Conservation (phyloP, 495 filamentous ascomycete genomes). For the Neurospora sp. region DNA sequence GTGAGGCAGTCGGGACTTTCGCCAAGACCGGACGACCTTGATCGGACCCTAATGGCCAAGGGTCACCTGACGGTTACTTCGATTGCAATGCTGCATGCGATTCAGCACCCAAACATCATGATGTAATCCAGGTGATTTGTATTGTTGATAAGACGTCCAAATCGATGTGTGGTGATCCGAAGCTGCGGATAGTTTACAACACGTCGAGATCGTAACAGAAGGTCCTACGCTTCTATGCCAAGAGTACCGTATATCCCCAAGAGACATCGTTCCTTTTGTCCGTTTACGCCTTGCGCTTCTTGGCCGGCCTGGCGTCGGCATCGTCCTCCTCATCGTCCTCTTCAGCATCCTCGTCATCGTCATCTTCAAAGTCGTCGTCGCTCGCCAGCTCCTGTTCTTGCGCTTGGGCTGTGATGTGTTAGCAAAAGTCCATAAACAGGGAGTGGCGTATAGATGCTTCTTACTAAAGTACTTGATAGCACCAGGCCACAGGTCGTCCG, state of each 20-base stretch:
- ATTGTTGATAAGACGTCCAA: not conserved
- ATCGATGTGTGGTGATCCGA: not conserved
- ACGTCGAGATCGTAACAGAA: not conserved
- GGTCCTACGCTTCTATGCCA: not conserved
- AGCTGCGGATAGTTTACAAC: not conserved
- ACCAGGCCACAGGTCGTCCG: constrained; percentile 78
- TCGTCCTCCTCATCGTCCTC: constrained; percentile 26
- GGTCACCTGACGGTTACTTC: not conserved
- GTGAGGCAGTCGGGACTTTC: not conserved
- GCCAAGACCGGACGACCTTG: not conserved
- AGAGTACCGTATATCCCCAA: not conserved
- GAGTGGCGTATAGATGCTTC: constrained; percentile 21
- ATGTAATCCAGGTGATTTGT: not conserved
- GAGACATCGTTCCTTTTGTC: not conserved
- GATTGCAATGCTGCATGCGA: not conserved
- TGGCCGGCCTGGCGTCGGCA: constrained; percentile 27
- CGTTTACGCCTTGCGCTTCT: constrained; percentile 33
- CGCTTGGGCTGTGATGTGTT: constrained; percentile 41
- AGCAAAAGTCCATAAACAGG: not conserved
- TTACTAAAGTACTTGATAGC: constrained; percentile 86
- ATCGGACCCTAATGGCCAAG: not conserved
- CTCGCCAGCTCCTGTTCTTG: constrained; percentile 49
- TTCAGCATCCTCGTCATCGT: constrained; percentile 33
- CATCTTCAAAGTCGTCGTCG: constrained; percentile 51
- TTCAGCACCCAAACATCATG: not conserved